Evolutionary conservation across 2,329 filamentous ascomycete genomes (phyloP).

Genomic region (Fusarium proliferatum): DNA sequence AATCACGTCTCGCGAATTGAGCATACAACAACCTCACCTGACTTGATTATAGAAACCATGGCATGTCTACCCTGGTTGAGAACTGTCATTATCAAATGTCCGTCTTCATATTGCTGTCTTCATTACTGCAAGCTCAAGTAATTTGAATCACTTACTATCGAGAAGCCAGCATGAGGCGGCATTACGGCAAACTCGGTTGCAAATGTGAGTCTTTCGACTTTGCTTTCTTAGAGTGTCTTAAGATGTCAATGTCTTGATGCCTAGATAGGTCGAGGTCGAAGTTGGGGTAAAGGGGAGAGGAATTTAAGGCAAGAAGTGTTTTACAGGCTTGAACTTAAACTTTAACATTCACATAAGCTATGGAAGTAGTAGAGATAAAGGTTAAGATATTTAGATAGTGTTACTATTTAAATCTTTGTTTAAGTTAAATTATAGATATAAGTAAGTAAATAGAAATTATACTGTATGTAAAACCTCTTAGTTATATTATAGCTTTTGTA

Average conservation of each 20-base stretch:
- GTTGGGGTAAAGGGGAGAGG: neutral
- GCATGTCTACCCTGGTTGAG: fast-evolving
- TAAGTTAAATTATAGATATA: no score
- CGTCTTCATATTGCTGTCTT: neutral
- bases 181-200: fast-evolving
- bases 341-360: neutral
- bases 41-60: neutral
- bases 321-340: neutral
- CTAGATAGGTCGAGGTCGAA: neutral
- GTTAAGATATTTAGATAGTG: neutral
- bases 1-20: neutral
- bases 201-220: neutral
- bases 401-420: no score
- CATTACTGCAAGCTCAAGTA: neutral
- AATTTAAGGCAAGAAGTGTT: fast-evolving
- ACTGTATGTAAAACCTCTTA: neutral
- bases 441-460: neutral
- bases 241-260: fast-evolving
- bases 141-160: fast-evolving
- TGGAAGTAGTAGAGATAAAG: fast-evolving
- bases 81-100: neutral
- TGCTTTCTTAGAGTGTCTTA: fast-evolving
- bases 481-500: neutral
- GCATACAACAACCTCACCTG: neutral
- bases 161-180: no score